Base-by-base conservation (phyloP, 306 rosid genomes). In the Dryas octopetala region DNA sequence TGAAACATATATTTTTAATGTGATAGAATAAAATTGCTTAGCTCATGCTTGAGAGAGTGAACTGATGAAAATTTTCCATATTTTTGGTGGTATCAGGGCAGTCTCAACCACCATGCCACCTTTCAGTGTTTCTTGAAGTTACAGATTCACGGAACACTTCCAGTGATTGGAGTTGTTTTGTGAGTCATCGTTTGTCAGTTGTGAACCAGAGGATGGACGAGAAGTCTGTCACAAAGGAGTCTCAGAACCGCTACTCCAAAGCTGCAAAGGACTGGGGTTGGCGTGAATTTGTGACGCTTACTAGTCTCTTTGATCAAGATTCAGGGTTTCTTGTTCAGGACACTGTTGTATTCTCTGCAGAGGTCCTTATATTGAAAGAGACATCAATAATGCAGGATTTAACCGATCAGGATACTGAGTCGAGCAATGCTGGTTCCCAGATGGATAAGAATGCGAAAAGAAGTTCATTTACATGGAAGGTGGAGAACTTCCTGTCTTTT, bases 261-360 rank as follows among this genome's bases (percentile, higher is more conserved):
- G 98, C 98, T 74, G 99, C 98, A 75, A 96, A 96, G 87, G 99
- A 96, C 83, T 96, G 99, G 99, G 99, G 99, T 14, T 96, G 99
- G 99, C 96, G 99, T 82, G 99, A 96, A 86, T 96, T 96, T 84
- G 99, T 96, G 86, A 96, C 99, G 1, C 99, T 96, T 71, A 96
- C 99, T 32, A 92, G 99, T 86, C 90, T 96, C 73, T 96, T 96
- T 57, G 99, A 96, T 96, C 99, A 96, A 85, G 99, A 96, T 84
- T 92, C 98, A 12, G 99, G 99, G 66, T 96, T 96, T 87, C 99
- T 96, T 80, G 87, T 88, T 82, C 97, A 85, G 83, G 99, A 96
- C 74, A 86, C 98, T 69, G 98, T 96, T 84, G 88, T 92, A 74
- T 96, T 96, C 89, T 92, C 97, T 3, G 99, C 99, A 0, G 99